These are phyloP conservation scores for Paramecium pentaurelia DNA, from an alignment of 73 alveolate species.

Conservation along the genomic window DNA sequence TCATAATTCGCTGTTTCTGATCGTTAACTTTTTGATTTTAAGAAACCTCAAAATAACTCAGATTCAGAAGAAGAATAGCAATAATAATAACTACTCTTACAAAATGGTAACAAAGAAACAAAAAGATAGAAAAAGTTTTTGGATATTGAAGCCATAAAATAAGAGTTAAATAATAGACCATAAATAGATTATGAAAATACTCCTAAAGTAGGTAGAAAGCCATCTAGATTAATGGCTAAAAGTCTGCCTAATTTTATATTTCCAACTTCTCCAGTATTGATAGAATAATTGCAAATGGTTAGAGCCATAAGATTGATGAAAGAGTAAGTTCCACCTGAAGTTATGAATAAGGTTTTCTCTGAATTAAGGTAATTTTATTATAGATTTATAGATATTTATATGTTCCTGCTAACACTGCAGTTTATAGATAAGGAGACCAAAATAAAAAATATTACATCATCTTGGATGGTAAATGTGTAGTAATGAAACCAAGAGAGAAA, in stretches of 20 bases:
- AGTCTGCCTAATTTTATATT: not conserved
- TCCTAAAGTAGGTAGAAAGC: not conserved
- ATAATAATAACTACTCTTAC: not conserved
- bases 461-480: conserved; percentile 35
- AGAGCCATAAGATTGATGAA: not conserved
- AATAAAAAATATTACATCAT: conserved; percentile 4
- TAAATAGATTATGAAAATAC: not conserved
- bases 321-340: conserved; percentile 28
- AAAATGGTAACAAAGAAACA: not conserved
- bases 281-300: not conserved
- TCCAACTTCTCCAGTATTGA: conserved; percentile 43
- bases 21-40: not conserved
- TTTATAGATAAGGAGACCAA: conserved; percentile 28
- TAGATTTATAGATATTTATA: not conserved
- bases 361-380: not conserved
- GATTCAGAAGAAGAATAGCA: not conserved
- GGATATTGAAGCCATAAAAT: conserved; percentile 20
- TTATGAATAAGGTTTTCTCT: conserved; percentile 3
- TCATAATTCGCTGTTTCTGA: conserved; percentile 6
- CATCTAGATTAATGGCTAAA: not conserved
- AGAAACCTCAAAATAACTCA: not conserved
- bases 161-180: conserved; percentile 2
- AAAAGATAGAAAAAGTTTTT: not conserved
- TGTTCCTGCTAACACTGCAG: not conserved
- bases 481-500: conserved; percentile 29